Base-by-base conservation (phyloP, 2,329 filamentous ascomycete species). In the Escovopsis sp. region DNA sequence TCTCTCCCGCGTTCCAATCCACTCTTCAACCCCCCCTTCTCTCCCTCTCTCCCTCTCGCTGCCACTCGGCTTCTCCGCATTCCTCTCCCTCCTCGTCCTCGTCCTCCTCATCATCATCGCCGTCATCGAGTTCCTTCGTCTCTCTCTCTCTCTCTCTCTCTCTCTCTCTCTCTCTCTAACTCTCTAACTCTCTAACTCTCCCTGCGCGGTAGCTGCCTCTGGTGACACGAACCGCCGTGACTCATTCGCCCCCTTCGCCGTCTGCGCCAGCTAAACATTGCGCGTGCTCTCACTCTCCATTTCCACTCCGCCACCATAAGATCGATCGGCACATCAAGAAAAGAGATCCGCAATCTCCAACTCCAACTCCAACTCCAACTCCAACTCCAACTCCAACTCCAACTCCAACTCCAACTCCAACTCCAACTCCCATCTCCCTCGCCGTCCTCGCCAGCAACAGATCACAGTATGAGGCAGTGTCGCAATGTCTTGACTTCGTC, bases 381-480 rank as follows among this genome's bases (percentile, higher is more conserved):
- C 26, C 26, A 30, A 6, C 26, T 30, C 26, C 26, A 30, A 5
- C 6, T 30, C 26, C 26, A 6, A 5, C 26, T 30, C 26, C 5
- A 30, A 30, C 26, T 30, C 26, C 26, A 9, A 5, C 26, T 30
- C 30, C 33, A 26, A n/a, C 33, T n/a, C n/a, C n/a, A n/a, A n/a
- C n/a, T n/a, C n/a, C n/a, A n/a, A n/a, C n/a, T n/a, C n/a, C n/a
- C n/a, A 32, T 40, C 32, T 19, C 15, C 35, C 11, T 26, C 38
- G 8, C 38, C 28, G n/a, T 6, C 30, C 19, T 15, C 18, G 38
- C 30, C 18, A 39, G 18, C 33, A 9, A 36, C 26, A 43, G 26
- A 38, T 40, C 35, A 43, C 11, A 49, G 39, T 42, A 50, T 49
- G 48, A 43, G 42, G 40, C 41, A 39, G 37, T 43, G 40, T 44